phyloP scores from a whole-genome alignment of 208 protist species.

The Porcisia hertigi region DNA sequence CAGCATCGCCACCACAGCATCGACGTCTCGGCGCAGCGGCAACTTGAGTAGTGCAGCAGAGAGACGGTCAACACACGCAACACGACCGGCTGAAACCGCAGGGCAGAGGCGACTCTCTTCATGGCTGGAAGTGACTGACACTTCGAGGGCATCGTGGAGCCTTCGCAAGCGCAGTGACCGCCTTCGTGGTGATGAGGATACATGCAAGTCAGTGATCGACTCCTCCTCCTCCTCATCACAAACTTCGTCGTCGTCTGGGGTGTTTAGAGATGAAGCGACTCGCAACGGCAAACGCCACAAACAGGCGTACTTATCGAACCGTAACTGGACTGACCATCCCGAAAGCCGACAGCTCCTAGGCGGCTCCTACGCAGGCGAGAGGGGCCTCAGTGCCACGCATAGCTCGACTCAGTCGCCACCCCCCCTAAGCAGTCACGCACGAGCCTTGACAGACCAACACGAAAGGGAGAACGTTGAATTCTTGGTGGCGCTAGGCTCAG shows the following conservation, averaged over 20 bases:
- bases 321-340: not conserved
- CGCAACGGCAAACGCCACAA: not conserved
- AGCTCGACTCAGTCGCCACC: not conserved
- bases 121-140: not conserved
- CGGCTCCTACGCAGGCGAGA: not conserved
- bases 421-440: not conserved
- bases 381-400: not conserved
- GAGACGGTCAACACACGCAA: not conserved
- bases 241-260: not conserved
- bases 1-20: constrained; percentile 4
- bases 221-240: not conserved
- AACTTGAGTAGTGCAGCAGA: not conserved
- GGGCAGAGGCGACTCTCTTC: not conserved
- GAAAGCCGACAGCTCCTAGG: not conserved
- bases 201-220: not conserved
- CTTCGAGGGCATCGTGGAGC: constrained; percentile 1
- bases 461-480: not conserved
- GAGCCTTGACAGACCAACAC: not conserved
- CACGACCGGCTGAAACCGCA: not conserved
- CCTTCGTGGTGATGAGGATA: not conserved
- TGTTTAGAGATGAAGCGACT: not conserved
- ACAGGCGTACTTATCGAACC: not conserved
- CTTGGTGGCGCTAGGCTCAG: not conserved
- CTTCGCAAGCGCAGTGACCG: not conserved
- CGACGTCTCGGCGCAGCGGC: constrained; percentile 3